Evolutionary conservation across 2,329 filamentous ascomycete species (phyloP).

Genomic region (Hymenoscyphus albidus): DNA sequence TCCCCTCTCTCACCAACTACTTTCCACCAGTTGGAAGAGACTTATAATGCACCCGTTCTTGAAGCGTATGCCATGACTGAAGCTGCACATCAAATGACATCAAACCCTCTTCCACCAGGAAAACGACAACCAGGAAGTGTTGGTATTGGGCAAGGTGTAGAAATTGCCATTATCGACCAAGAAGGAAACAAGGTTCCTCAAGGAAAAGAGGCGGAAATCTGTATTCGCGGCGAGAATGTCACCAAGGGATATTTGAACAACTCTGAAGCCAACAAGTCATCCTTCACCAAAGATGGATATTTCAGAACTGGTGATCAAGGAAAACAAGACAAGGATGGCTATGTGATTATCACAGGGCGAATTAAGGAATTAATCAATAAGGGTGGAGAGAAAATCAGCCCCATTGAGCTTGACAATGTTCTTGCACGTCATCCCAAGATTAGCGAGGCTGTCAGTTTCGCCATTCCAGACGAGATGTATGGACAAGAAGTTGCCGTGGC

Average conservation of each 20-base stretch:
- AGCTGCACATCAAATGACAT: constrained; percentile 81
- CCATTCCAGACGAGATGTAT: constrained; percentile 76
- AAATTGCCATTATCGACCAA: constrained; percentile 72
- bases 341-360: constrained; percentile 81
- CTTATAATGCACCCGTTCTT: constrained; percentile 74
- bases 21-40: constrained; percentile 73
- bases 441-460: constrained; percentile 77
- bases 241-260: constrained; percentile 87
- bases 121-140: constrained; percentile 79
- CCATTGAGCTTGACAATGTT: constrained; percentile 83
- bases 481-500: constrained; percentile 79
- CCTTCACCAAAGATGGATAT: constrained; percentile 72
- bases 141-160: constrained; percentile 77
- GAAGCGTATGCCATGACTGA: constrained; percentile 94
- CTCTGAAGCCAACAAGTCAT: constrained; percentile 65
- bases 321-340: constrained; percentile 73
- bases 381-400: constrained; percentile 84
- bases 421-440: constrained; percentile 70
- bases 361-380: constrained; percentile 95
- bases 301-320: constrained; percentile 89
- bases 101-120: constrained; percentile 65
- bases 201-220: constrained; percentile 75
- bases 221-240: constrained; percentile 76
- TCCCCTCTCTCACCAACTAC: constrained; percentile 78
- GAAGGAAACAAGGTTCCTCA: constrained; percentile 64